Conservation (phyloP, 208 protist genomes). For the Vickermania ingenoplastis region DNA sequence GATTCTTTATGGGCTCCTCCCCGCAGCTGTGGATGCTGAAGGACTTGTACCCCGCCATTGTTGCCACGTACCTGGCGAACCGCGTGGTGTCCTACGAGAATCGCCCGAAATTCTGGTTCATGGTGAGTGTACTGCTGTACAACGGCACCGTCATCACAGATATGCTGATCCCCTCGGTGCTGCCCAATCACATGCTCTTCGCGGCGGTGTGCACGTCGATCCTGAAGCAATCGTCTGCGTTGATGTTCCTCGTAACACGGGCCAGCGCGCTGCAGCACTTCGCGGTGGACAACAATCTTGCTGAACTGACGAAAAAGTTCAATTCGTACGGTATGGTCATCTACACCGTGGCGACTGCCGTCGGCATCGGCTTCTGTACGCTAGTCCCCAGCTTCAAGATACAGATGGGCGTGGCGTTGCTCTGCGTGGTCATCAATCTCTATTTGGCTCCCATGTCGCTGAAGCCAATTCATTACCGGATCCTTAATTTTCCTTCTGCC, state of each 20-base stretch:
- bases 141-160: slow-evolving; percentile 70
- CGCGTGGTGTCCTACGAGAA: slow-evolving; percentile 77
- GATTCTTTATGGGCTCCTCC: slow-evolving; percentile 70
- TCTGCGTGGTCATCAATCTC: slow-evolving; percentile 58
- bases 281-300: slow-evolving; percentile 65
- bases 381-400: slow-evolving; percentile 52
- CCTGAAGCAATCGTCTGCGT: slow-evolving; percentile 68
- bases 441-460: slow-evolving; percentile 49
- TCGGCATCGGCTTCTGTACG: slow-evolving; percentile 67
- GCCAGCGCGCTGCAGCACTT: slow-evolving; percentile 78
- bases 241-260: slow-evolving; percentile 79
- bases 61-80: slow-evolving; percentile 78
- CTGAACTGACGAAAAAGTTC: slow-evolving; percentile 83
- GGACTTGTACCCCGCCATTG: slow-evolving; percentile 58
- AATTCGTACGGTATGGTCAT: slow-evolving; percentile 81
- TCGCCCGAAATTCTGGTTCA: slow-evolving; percentile 86
- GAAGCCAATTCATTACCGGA: slow-evolving; percentile 59
- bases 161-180: slow-evolving; percentile 60
- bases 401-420: slow-evolving; percentile 53
- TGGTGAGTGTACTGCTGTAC: slow-evolving; percentile 65
- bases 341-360: slow-evolving; percentile 61
- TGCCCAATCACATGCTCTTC: slow-evolving; percentile 57
- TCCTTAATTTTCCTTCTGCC: slow-evolving; percentile 67
- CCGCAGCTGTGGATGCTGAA: slow-evolving; percentile 86
- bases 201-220: slow-evolving; percentile 62